phyloP scores from a whole-genome alignment of 2,329 filamentous ascomycete genomes.

The Neofusicoccum sp. region DNA sequence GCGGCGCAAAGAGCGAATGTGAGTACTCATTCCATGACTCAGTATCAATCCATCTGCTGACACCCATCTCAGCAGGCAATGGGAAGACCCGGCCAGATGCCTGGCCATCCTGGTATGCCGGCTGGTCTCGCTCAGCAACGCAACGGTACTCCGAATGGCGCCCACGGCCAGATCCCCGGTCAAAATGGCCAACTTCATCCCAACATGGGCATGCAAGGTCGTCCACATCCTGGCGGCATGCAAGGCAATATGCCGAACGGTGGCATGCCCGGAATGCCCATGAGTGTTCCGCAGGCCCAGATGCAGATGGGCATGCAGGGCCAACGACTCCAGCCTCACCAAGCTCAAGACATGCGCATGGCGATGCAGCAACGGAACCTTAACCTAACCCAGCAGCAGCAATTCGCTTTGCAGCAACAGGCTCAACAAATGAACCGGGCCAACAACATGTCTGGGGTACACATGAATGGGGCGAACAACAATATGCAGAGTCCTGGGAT shows the following conservation, averaged over 20 bases:
- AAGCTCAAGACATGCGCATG: constrained; percentile 40
- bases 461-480: not conserved
- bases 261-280: constrained; percentile 55
- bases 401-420: constrained; percentile 24
- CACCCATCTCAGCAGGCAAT: constrained; percentile 24
- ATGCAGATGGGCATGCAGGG: constrained; percentile 62
- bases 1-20: constrained; percentile 51
- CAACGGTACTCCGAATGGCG: constrained; percentile 42
- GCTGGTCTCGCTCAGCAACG: constrained; percentile 42
- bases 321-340: constrained; percentile 60
- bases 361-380: constrained; percentile 36
- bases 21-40: constrained; percentile 25
- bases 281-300: constrained; percentile 68
- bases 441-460: constrained; percentile 9
- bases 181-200: constrained; percentile 31
- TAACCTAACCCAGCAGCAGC: constrained; percentile 33
- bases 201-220: constrained; percentile 35
- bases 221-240: constrained; percentile 42
- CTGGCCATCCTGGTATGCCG: constrained; percentile 27
- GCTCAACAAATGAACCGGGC: constrained; percentile 19
- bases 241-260: constrained; percentile 52
- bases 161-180: constrained; percentile 34
- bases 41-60: not conserved
- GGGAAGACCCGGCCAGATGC: constrained; percentile 36
- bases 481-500: constrained; percentile 15